phyloP scores from a whole-genome alignment of 345 rosid species.

The Populus pruinosa region DNA sequence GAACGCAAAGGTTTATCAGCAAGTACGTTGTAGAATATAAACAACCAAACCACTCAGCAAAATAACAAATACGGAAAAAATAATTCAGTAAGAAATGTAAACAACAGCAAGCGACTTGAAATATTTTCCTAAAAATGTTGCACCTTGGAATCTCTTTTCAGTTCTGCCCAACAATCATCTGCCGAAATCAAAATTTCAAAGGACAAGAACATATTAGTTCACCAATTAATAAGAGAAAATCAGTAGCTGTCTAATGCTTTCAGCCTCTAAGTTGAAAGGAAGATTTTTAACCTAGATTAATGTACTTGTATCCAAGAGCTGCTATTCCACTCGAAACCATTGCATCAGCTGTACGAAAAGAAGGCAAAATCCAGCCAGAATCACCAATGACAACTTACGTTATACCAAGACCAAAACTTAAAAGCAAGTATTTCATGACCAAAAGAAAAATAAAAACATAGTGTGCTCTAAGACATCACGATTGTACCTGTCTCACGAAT shows the following conservation, averaged over 20 bases:
- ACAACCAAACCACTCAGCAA: not conserved
- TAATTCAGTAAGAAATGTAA: not conserved
- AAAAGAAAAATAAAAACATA: too few species aligned
- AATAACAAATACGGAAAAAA: not conserved
- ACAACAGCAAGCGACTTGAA: not conserved
- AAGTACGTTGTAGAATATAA: not conserved
- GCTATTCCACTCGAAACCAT: not conserved
- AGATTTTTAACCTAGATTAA: constrained; percentile 21
- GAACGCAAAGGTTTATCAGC: not conserved
- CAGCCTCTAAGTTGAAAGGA: not conserved
- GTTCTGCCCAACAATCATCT: constrained; percentile 36
- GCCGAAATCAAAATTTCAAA: not conserved
- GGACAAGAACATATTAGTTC: too few species aligned
- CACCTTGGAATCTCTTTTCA: constrained; percentile 19
- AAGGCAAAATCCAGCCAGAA: too few species aligned
- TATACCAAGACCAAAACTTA: too few species aligned
- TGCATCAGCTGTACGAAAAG: not conserved
- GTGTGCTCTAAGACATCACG: too few species aligned
- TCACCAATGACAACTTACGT: too few species aligned
- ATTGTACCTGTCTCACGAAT: too few species aligned
- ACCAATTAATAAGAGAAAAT: too few species aligned
- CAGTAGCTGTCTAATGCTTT: too few species aligned
- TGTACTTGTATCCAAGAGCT: constrained; percentile 17
- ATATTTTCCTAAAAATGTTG: too few species aligned
- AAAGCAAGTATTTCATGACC: too few species aligned